Conservation (phyloP, 306 rosid genomes). For the Quercus robur region DNA sequence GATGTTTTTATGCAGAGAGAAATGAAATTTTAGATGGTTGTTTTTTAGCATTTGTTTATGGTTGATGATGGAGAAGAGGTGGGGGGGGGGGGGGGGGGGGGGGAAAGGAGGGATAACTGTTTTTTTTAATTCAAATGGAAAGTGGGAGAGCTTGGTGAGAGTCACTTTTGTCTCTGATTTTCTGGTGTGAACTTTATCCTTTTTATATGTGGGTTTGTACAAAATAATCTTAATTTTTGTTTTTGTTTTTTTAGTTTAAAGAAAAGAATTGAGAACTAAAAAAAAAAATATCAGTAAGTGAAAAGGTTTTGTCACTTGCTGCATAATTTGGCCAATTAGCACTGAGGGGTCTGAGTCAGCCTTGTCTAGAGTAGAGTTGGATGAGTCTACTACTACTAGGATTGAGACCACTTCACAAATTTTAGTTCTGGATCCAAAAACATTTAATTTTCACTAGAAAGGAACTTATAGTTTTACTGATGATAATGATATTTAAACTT, state of each 20-base stretch:
- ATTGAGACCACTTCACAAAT: slow-evolving; percentile 8
- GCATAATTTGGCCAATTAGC: slow-evolving; percentile 42
- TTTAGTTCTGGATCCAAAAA: slow-evolving; percentile 23
- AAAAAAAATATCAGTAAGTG: slow-evolving; percentile 29
- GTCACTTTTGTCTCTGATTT: slow-evolving; percentile 34
- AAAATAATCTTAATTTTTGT: slow-evolving; percentile 30
- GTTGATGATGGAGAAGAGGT: slow-evolving; percentile 36
- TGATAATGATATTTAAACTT: slow-evolving; percentile 8
- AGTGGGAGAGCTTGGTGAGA: slow-evolving; percentile 39
- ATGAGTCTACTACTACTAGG: slow-evolving; percentile 19
- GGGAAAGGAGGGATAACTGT: slow-evolving; percentile 33
- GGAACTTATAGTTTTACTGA: neutral
- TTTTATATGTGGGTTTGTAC: slow-evolving; percentile 24
- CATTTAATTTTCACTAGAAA: slow-evolving; percentile 6
- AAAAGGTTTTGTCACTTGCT: slow-evolving; percentile 31
- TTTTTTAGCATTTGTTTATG: slow-evolving; percentile 60
- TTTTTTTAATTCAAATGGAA: slow-evolving; percentile 44
- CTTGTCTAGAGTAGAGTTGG: slow-evolving; percentile 26
- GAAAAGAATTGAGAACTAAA: slow-evolving; percentile 16
- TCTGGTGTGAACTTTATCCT: slow-evolving; percentile 27
- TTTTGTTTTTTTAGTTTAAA: slow-evolving; percentile 27
- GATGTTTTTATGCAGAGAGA: slow-evolving; percentile 56
- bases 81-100: slow-evolving; percentile 46
- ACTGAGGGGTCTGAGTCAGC: slow-evolving; percentile 43
- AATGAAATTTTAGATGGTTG: slow-evolving; percentile 58